Base-by-base conservation (phyloP, 805 yeast species). In the Sugiyamaella floridensis region DNA sequence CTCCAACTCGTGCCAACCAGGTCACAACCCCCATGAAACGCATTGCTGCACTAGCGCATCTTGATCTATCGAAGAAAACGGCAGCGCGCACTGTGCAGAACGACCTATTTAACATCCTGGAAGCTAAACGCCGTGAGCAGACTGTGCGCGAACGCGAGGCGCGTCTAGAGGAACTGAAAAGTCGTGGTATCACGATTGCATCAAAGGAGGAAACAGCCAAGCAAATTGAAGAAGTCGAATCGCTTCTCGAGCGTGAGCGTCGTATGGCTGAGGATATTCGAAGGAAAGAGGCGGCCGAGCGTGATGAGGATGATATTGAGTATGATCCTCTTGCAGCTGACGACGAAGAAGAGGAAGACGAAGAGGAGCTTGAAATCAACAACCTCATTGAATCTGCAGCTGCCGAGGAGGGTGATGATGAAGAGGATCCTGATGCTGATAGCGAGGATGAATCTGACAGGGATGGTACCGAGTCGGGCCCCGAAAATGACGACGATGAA, bases 171-270 rank as follows among this genome's bases (percentile, higher is more conserved):
- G 53, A 47, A 19, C 53, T 58, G n/a, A 54, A 55, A 32, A 56
- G 53, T 10, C 47, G 45, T 16, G 62, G 61, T 12, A 57, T 55
- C n/a, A 40, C 46, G 14, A 41, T 60, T 10, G 41, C 51, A n/a
- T 50, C 52, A 16, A 56, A 51, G 15, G 58, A 57, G 26, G 61
- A 58, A 28, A 45, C 46, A 8, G 48, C 40, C 14, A 51, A 54
- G 29, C 61, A 60, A 19, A 46, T 46, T 8, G 63, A 58, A 37
- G 45, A 54, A 22, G 59, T 58, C 12, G 63, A 60, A 43, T 20
- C 52, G 11, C 46, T 59, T 10, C 43, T 57, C 16, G 61, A 58
- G 42, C 50, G 58, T 9, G 63, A 59, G 40, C 40, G 57, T 34
- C 48, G 53, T n/a, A 44, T 42, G 28, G 62, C 59, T 12, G 63